Percentiles rank a stretch among this genome's conserved stretches.
Conservation (phyloP, 805 yeast genomes). For the Wickerhamiella alocasiicola region DNA sequence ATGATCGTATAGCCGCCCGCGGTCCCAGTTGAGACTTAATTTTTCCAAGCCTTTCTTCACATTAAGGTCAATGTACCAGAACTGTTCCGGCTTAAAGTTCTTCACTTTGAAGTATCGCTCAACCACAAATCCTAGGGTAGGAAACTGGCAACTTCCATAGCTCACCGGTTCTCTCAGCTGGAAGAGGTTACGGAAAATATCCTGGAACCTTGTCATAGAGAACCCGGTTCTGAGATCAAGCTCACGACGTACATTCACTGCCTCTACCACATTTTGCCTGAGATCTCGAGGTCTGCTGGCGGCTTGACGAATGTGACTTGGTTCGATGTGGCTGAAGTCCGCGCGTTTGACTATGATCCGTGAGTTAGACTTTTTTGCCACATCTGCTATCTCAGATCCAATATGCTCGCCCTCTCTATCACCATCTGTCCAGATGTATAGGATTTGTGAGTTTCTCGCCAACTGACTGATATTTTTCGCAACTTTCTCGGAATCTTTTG, state of each 20-base stretch:
- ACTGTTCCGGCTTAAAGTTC: slow-evolving; percentile 60
- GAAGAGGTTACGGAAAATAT: slow-evolving; percentile 29
- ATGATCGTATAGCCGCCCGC: slow-evolving; percentile 63
- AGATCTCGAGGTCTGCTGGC: slow-evolving; percentile 54
- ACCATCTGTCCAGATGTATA: slow-evolving; percentile 98
- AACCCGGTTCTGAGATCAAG: slow-evolving; percentile 82
- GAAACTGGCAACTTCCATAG: slow-evolving; percentile 93
- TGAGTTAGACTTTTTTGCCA: slow-evolving; percentile 46
- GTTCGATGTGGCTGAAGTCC: slow-evolving; percentile 75
- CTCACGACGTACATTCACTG: slow-evolving; percentile 78
- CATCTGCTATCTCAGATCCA: slow-evolving; percentile 66
- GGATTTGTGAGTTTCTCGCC: slow-evolving; percentile 43
- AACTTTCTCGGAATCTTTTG: slow-evolving; percentile 34
- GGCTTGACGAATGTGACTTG: slow-evolving; percentile 57
- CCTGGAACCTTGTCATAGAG: slow-evolving; percentile 69
- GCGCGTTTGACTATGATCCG: slow-evolving; percentile 56
- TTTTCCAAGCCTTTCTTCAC: slow-evolving; percentile 27
- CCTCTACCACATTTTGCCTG: slow-evolving; percentile 60
- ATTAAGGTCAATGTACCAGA: slow-evolving; percentile 59
- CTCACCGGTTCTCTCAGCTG: slow-evolving; percentile 35
- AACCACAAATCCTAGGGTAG: slow-evolving; percentile 91
- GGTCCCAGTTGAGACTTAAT: slow-evolving; percentile 54
- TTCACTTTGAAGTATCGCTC: slow-evolving; percentile 73
- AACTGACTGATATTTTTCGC: slow-evolving; percentile 57
- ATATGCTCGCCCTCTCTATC: slow-evolving; percentile 94